Percentiles rank a stretch among this genome's conserved stretches.
These are phyloP conservation scores for Penicillium concentricum DNA, from an alignment of 2,329 filamentous ascomycete species.

Conservation along the genomic window DNA sequence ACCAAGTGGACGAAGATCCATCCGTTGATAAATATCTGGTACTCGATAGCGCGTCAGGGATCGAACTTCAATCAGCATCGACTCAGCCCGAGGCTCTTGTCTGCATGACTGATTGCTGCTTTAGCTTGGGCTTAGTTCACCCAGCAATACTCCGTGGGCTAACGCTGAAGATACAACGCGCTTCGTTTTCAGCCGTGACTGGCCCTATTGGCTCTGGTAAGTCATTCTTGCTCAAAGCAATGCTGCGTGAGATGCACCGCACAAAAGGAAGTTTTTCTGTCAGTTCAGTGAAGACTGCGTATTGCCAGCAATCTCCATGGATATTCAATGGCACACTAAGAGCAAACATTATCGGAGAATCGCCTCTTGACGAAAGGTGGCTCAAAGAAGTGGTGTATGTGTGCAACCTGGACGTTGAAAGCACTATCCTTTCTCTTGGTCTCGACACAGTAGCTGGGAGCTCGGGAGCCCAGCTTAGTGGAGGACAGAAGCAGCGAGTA, in stretches of 20 bases:
- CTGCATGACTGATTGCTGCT: neutral
- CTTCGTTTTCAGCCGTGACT: neutral
- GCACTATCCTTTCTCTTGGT: neutral
- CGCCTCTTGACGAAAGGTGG: neutral
- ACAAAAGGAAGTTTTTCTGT: neutral
- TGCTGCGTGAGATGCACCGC: neutral
- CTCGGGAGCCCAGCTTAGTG: neutral
- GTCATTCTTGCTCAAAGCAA: neutral
- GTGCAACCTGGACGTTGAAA: neutral
- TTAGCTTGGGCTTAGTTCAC: neutral
- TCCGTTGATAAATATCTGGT: neutral
- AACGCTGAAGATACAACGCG: neutral
- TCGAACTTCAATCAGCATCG: neutral
- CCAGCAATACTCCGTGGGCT: neutral
- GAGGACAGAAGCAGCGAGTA: conserved; percentile 7
- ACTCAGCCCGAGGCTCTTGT: neutral
- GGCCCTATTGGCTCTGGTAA: conserved; percentile 6
- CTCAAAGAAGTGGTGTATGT: neutral
- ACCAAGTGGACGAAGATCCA: neutral
- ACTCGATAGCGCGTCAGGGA: neutral
- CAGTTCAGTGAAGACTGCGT: neutral
- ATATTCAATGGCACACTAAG: neutral
- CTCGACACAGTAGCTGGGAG: neutral
- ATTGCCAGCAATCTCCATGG: neutral
- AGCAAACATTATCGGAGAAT: neutral